Percentiles rank a stretch among this genome's conserved stretches.
Evolutionary conservation across 2,329 filamentous ascomycete species (phyloP).

Genomic region (Lachnellula occidentalis): DNA sequence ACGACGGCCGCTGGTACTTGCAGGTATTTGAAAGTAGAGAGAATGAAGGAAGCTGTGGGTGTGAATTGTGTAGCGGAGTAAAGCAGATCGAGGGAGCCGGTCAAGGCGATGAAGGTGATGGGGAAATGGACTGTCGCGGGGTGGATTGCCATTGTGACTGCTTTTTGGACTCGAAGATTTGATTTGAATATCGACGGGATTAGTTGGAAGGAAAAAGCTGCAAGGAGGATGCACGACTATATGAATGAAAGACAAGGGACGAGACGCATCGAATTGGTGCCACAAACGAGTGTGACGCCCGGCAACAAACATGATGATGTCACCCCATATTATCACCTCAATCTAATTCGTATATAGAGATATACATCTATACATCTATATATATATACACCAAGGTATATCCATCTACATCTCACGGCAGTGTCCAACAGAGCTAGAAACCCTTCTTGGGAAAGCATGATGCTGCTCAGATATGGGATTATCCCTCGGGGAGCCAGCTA

Average conservation of each 20-base stretch:
- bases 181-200: constrained; percentile 16
- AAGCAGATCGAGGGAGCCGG: constrained; percentile 9
- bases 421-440: too few relatives aligned
- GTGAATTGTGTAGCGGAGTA: neutral
- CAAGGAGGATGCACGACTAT: constrained; percentile 8
- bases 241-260: too few relatives aligned
- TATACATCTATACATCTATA: too few relatives aligned
- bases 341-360: too few relatives aligned
- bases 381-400: neutral
- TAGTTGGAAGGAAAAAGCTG: neutral
- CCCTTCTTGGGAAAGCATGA: too few relatives aligned
- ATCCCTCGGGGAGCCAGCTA: too few relatives aligned
- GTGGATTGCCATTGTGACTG: constrained; percentile 7
- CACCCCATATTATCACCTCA: neutral
- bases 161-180: neutral
- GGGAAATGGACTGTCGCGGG: constrained; percentile 16
- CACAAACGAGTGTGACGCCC: too few relatives aligned
- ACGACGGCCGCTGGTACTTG: neutral
- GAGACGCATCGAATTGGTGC: too few relatives aligned
- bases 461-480: too few relatives aligned
- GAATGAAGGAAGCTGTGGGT: neutral
- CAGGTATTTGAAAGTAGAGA: neutral
- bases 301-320: neutral
- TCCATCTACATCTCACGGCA: neutral
- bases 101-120: constrained; percentile 12